These are phyloP conservation scores for Diaporthe ilicicola DNA, from an alignment of 2,329 filamentous ascomycete genomes.

Conservation along the genomic window DNA sequence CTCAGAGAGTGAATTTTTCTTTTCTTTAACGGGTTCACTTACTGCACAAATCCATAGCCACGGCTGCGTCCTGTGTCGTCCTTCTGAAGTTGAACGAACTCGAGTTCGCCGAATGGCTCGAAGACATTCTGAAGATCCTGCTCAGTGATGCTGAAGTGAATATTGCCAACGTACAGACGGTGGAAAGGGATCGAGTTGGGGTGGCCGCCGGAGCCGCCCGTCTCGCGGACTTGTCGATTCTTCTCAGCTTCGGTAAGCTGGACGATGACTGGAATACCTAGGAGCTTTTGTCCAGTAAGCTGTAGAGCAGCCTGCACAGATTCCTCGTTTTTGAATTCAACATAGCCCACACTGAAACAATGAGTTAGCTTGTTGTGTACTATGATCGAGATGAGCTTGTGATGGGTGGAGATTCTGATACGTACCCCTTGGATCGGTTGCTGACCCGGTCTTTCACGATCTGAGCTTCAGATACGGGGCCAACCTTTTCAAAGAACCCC, in stretches of 20 bases:
- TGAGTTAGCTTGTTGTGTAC: constrained; percentile 3
- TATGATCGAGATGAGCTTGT: not conserved
- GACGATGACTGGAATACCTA: constrained; percentile 98
- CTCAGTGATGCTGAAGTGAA: constrained; percentile 99
- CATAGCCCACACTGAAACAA: constrained; percentile 87
- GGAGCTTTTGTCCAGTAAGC: constrained; percentile 97
- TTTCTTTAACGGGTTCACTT: constrained; percentile 54
- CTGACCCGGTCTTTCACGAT: constrained; percentile 98
- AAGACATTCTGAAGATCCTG: constrained; percentile 95
- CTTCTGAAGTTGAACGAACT: constrained; percentile 97
- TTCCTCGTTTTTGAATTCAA: constrained; percentile 97
- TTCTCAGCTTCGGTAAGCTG: constrained; percentile 99
- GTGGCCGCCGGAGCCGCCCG: constrained; percentile 73
- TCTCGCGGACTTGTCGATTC: constrained; percentile 92
- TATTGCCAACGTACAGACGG: constrained; percentile 97
- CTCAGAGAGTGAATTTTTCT: not conserved
- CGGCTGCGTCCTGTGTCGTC: constrained; percentile 90
- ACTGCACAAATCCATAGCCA: constrained; percentile 99
- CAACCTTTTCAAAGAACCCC: constrained; percentile 94
- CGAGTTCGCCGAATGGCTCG: constrained; percentile 95
- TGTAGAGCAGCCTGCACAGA: constrained; percentile 93
- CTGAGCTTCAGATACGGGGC: constrained; percentile 94
- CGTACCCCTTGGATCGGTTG: constrained; percentile 95
- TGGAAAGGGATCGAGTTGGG: constrained; percentile 93
- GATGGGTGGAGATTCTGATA: not conserved